Conservation (phyloP, 2,329 filamentous ascomycete species). For the Penicillium sp. region DNA sequence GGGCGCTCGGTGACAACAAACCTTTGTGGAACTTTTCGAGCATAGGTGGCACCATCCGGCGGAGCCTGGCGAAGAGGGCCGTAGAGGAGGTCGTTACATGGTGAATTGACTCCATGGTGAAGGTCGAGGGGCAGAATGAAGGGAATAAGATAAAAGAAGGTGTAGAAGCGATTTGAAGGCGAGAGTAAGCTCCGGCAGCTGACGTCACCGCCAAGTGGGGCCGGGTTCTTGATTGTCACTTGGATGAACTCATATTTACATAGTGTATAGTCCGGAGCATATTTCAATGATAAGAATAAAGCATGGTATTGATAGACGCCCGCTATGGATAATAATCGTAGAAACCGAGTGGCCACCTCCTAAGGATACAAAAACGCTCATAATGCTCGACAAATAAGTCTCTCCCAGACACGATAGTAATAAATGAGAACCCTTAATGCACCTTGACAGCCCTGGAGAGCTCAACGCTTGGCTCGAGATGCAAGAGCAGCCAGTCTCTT, state of each 20-base stretch:
- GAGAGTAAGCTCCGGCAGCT: constrained; percentile 15
- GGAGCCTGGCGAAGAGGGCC: constrained; percentile 72
- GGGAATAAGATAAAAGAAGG: not conserved
- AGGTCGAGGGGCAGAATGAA: not conserved
- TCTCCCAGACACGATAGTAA: constrained; percentile 12
- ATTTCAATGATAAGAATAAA: not conserved
- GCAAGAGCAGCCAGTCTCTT: constrained; percentile 41
- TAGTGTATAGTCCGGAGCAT: too few relatives aligned
- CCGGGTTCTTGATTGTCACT: constrained; percentile 5
- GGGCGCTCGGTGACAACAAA: constrained; percentile 35
- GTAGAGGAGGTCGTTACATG: constrained; percentile 64
- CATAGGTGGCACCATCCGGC: constrained; percentile 90
- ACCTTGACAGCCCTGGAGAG: not conserved
- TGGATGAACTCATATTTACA: too few relatives aligned
- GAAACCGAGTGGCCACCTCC: constrained; percentile 16
- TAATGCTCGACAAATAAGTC: constrained; percentile 27
- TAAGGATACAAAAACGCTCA: constrained; percentile 29
- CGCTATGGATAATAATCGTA: constrained; percentile 15
- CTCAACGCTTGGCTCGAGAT: constrained; percentile 29
- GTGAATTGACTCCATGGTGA: constrained; percentile 32
- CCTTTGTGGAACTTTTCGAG: constrained; percentile 95
- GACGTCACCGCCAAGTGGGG: constrained; percentile 37
- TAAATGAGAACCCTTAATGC: constrained; percentile 8
- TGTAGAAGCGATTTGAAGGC: constrained; percentile 1
- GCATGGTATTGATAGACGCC: constrained; percentile 22